Base-by-base conservation (phyloP, 78 protist genomes). In the Cavenderia fasciculata region DNA sequence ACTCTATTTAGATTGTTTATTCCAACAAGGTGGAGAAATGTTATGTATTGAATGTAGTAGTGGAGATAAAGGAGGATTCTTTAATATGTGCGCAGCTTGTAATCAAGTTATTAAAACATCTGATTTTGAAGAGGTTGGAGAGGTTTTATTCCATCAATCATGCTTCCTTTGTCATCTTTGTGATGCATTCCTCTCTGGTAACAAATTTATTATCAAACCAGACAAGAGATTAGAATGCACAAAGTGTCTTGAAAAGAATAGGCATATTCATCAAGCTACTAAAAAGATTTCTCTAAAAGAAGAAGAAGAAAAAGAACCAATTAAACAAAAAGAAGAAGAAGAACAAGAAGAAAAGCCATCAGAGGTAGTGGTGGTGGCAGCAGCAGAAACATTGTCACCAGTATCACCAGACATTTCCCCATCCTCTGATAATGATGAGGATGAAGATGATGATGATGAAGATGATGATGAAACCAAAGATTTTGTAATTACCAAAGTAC, bases 101-200 rank as follows among this genome's bases (percentile, higher is more conserved):
- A 27, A 38, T 23, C 51, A 66, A 16, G 78, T 82, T 21, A 82
- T 82, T 29, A 82, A 82, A 23, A 68, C 66, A 36, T n/a, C 71
- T 1, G 78, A 82, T 57, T 82, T 68, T 56, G 90, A 82, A 57
- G 90, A 82, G n/a, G 43, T 82, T 43, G 90, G 90, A 6, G 54
- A 82, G 25, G 27, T 54, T 2, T 56, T 40, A 41, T 82, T 51
- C 62, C 90, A 82, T 31, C 40, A 46, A 34, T 41, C 90, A 38
- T 82, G 90, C 46, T 82, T 82, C 46, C 33, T 34, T 23, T 82
- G 90, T 31, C 56, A 23, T 34, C 31, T 25, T 25, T 82, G 90
- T 33, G 25, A 47, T n/a, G 14, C 19, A 21, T 82, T 19, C 40
- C 33, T 82, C 12, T 46, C 57, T 25, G 66, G 21, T 8, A 49